These are phyloP conservation scores for Hypomyces rosellus DNA, from an alignment of 2,329 filamentous ascomycete species.

Conservation along the genomic window DNA sequence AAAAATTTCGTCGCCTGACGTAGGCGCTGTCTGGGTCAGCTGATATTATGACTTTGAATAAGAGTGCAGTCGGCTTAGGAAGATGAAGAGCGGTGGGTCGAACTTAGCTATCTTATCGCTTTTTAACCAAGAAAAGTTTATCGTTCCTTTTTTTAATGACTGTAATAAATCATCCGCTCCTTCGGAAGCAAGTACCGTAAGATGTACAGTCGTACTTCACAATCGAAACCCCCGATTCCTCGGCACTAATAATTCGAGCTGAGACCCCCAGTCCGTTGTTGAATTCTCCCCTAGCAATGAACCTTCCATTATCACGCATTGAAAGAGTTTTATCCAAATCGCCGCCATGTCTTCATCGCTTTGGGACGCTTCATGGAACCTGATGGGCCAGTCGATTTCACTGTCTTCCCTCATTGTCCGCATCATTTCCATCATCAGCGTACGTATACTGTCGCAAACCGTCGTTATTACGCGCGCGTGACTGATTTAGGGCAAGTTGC, in stretches of 20 bases:
- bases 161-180: too few species aligned
- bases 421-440: conserved; percentile 33
- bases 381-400: conserved; percentile 21
- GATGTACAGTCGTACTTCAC: too few species aligned
- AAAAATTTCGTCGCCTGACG: too few species aligned
- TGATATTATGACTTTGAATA: too few species aligned
- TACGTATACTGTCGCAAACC: conserved; percentile 19
- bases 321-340: not conserved
- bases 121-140: not conserved
- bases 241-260: not conserved
- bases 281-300: not conserved
- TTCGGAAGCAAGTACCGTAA: too few species aligned
- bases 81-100: conserved; percentile 24
- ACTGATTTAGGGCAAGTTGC: conserved; percentile 27
- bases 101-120: not conserved
- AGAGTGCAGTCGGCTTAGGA: conserved; percentile 1
- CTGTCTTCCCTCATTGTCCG: conserved; percentile 28
- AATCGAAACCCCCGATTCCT: not conserved
- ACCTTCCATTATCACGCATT: not conserved
- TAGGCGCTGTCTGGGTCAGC: too few species aligned
- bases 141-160: too few species aligned
- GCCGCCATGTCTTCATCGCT: conserved; percentile 18
- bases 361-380: conserved; percentile 18
- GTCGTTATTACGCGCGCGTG: conserved; percentile 1
- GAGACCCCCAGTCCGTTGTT: not conserved